Conservation (phyloP, 2,329 filamentous ascomycete species). For the Nemania bipapillata region DNA sequence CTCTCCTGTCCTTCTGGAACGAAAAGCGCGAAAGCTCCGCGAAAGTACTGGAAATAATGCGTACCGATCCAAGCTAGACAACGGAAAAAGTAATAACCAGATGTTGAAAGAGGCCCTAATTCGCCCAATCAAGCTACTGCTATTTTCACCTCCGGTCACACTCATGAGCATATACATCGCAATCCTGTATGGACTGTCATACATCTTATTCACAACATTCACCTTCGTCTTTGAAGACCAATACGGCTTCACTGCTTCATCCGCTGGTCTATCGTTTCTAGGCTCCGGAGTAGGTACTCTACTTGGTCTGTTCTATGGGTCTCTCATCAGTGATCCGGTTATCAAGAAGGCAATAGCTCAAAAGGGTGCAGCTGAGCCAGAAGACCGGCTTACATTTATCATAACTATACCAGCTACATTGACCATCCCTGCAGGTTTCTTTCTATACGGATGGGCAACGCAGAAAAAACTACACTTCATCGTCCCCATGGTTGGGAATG, state of each 20-base stretch:
- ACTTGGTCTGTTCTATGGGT: not conserved
- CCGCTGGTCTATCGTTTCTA: not conserved
- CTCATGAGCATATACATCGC: slow-evolving; percentile 1
- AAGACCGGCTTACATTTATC: not conserved
- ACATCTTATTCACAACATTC: not conserved
- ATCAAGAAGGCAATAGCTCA: not conserved
- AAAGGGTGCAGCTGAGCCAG: not conserved
- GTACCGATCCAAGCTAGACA: not conserved
- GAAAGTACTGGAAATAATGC: not conserved
- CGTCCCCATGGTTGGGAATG: not conserved
- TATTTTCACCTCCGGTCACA: not conserved
- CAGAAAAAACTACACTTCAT: not conserved
- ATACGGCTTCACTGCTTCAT: not conserved
- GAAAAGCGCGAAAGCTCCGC: not conserved
- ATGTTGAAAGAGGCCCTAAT: not conserved
- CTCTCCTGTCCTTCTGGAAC: not conserved
- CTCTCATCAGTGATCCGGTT: not conserved
- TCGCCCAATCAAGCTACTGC: not conserved
- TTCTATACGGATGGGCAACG: not conserved
- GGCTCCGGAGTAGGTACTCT: not conserved
- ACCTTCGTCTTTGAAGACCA: not conserved
- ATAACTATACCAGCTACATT: not conserved
- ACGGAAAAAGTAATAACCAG: not conserved
- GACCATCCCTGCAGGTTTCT: not conserved
- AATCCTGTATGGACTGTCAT: not conserved